phyloP scores from a whole-genome alignment of 352 stramenopile genomes.

The Pythium monospermum region DNA sequence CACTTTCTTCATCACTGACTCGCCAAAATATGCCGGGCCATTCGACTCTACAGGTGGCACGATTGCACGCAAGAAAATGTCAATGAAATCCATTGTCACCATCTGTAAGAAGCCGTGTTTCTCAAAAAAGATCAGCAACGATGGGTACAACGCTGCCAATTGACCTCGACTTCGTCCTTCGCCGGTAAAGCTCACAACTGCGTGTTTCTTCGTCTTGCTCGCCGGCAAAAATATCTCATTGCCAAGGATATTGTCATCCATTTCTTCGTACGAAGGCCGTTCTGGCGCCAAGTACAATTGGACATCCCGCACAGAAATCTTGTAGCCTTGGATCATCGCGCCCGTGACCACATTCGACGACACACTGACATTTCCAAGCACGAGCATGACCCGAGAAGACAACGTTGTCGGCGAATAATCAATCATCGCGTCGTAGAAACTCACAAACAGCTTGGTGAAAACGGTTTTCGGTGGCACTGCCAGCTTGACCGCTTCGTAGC shows the following conservation, averaged over 20 bases:
- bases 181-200: conserved; percentile 34
- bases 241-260: conserved; percentile 58
- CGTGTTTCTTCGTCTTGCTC: conserved; percentile 33
- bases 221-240: conserved; percentile 52
- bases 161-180: conserved; percentile 21
- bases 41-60: conserved; percentile 29
- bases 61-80: conserved; percentile 73
- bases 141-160: conserved; percentile 43
- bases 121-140: conserved; percentile 72
- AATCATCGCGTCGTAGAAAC: conserved; percentile 76
- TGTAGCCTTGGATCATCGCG: conserved; percentile 84
- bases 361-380: conserved; percentile 67
- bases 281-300: conserved; percentile 69
- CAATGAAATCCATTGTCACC: conserved; percentile 79
- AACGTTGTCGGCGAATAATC: conserved; percentile 71
- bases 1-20: conserved; percentile 18
- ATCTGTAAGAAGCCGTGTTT: conserved; percentile 82
- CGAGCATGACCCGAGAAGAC: conserved; percentile 63
- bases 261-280: conserved; percentile 58
- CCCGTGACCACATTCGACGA: conserved; percentile 85
- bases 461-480: conserved; percentile 71
- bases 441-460: conserved; percentile 87
- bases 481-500: conserved; percentile 57
- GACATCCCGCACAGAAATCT: conserved; percentile 68
- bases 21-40: not conserved